Conservation (phyloP, 495 filamentous ascomycete genomes). For the Cetradonia linearis region DNA sequence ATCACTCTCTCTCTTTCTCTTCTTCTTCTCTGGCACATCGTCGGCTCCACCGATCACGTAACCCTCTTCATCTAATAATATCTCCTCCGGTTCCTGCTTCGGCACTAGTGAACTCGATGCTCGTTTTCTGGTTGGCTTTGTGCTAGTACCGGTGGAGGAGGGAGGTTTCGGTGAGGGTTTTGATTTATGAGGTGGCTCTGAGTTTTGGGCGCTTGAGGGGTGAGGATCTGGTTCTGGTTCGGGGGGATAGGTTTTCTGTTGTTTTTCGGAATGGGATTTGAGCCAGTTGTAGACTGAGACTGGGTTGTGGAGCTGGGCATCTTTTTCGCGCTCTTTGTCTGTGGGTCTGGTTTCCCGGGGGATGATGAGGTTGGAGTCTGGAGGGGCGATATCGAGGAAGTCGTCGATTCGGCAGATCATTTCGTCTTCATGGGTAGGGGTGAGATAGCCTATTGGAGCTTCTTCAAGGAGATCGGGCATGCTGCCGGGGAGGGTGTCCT, state of each 20-base stretch:
- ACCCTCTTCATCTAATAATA: constrained; percentile 45
- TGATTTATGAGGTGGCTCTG: constrained; percentile 6
- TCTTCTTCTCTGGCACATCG: constrained; percentile 33
- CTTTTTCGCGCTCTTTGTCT: constrained; percentile 41
- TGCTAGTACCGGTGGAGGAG: constrained; percentile 34
- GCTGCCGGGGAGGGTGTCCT: constrained; percentile 25
- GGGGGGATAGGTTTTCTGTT: background rate
- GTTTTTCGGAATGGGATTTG: constrained; percentile 46
- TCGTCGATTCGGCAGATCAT: constrained; percentile 63
- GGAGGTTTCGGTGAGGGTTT: constrained; percentile 29
- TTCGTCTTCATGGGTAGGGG: constrained; percentile 69
- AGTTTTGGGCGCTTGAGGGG: constrained; percentile 7
- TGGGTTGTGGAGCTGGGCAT: constrained; percentile 59
- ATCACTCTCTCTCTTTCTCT: constrained; percentile 59
- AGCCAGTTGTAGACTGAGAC: constrained; percentile 88
- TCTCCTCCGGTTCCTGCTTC: constrained; percentile 38
- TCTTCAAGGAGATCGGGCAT: constrained; percentile 23
- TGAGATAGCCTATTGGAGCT: constrained; percentile 46
- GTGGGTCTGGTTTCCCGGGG: constrained; percentile 34
- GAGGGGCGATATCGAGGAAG: constrained; percentile 44
- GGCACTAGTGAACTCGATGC: constrained; percentile 19
- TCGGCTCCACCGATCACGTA: constrained; percentile 34
- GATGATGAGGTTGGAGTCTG: constrained; percentile 29
- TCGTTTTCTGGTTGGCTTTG: constrained; percentile 23
- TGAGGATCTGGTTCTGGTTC: constrained; percentile 7